Base-by-base conservation (phyloP, 108 stramenopile species). In the Parietichytrium sp. region DNA sequence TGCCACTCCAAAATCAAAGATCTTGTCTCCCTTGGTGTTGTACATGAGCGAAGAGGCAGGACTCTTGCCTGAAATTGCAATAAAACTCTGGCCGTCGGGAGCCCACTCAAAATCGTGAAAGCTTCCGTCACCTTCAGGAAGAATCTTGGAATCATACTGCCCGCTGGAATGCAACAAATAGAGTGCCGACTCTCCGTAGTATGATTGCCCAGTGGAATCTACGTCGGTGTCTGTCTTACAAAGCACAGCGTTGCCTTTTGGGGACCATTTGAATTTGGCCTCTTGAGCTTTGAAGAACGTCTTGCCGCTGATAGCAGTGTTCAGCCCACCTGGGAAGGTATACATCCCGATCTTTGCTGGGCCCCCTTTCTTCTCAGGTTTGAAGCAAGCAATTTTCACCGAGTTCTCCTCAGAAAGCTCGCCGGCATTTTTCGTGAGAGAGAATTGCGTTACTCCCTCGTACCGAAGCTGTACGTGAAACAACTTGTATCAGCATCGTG, bases 1-100 rank as follows among this genome's bases (percentile, higher is more conserved):
- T 0, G 93, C 93, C 79, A 89, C 89, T 6, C 98, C 98, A 85
- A 97, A 96, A 47, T 94, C 81, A 82, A 95, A 98, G n/a, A 89
- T 91, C 7, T 94, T 89, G 79, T 97, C 94, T 18, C 90, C 96
- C 51, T 93, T 94, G 25, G 78, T 93, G 80, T 96, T 93, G 88
- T 95, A 97, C 25, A 98, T 79, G 12, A 87, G 82, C 16, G 84
- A 55, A 20, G 20, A 31, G 30, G 86, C 54, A 2, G 88, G 88
- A 84, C 87, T 87, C 47, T 42, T 81, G 13, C 88, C 88, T 4
- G 88, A 87, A 45, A 85, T 51, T 12, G 86, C 84, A n/a, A 88
- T 61, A 47, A 89, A 89, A n/a, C 42, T 49, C 6, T 23, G 82
- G 3, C 83, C 80, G 13, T 61, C 51, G 23, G 88, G 88, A 7